Evolutionary conservation across 306 rosid species (phyloP), one percentile per base, ranked within the genome.

Genomic region (Fagus sylvatica): DNA sequence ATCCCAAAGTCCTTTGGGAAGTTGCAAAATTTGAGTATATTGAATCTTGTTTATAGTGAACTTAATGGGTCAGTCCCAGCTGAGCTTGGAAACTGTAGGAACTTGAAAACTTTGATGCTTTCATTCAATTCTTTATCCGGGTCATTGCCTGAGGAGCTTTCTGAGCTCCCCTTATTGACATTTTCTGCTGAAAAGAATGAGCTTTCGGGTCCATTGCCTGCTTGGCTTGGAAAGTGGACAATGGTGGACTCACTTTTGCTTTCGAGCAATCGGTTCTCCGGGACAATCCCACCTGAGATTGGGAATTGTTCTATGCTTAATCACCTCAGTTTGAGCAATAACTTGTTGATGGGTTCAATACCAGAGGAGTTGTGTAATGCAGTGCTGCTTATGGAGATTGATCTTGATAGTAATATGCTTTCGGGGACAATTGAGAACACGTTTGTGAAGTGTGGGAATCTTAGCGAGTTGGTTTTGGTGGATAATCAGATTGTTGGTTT

Each of bases 181-280:
- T 93, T 96, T 67, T 86, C 97, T n/a, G 96, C 90, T 15, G 98
- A 93, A 49, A 88, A 81, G 87, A 96, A 96, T 79, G 89, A 86
- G 84, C 90, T 96, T 71, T 91, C 90, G 16, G 99, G 99, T 34
- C 48, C 83, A 54, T 73, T 96, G 83, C 98, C 99, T 71, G 65
- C 89, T 74, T 96, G 99, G 99, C 83, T 96, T 19, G 98, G 98
- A 7, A 90, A 84, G 37, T 96, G 96, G 98, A 79, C 59, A 30
- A 76, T 56, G 64, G 82, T 89, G 9, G 81, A 81, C 7, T 80
- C 94, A 4, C 79, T 96, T 16, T 79, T 91, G 84, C 91, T 96
- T 6, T 90, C 96, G 0, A 80, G 83, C 7, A 96, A 96, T 80
- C 78, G 30, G 16, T 91, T 96, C 76, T 87, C 88, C 0, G 98